Conservation (phyloP, 345 rosid species). For the thale cress (Arabidopsis thaliana) region DNA sequence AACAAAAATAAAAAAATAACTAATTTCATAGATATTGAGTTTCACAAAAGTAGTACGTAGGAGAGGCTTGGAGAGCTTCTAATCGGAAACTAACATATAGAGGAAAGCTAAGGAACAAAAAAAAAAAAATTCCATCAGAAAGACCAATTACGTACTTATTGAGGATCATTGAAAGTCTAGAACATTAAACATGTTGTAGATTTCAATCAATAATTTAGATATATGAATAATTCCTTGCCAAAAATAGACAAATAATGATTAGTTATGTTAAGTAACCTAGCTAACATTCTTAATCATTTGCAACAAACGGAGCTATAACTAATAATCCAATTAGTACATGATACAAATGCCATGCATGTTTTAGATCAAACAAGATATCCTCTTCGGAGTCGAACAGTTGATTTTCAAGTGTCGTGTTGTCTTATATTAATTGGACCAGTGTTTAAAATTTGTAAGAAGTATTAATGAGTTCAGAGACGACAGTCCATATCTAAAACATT, state of each 20-base stretch:
- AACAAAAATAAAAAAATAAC: not conserved
- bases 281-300: not conserved
- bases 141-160: not conserved
- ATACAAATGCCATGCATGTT: slow-evolving; percentile 12
- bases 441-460: slow-evolving; percentile 24
- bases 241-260: not conserved
- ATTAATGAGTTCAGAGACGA: slow-evolving; percentile 20
- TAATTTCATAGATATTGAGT: not conserved
- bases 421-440: slow-evolving; percentile 18
- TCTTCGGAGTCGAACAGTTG: slow-evolving; percentile 11
- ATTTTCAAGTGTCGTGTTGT: slow-evolving; percentile 16
- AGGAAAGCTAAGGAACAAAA: slow-evolving; percentile 2
- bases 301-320: not conserved
- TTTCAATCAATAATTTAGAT: not conserved
- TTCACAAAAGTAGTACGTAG: slow-evolving; percentile 1
- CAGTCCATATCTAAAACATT: slow-evolving; percentile 11
- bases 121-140: not conserved
- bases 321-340: not conserved
- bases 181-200: not conserved
- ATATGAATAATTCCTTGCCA: not conserved
- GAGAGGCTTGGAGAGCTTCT: slow-evolving; percentile 8
- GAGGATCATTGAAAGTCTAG: not conserved
- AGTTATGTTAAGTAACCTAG: not conserved
- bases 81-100: not conserved
- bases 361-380: slow-evolving; percentile 9